Evolutionary conservation across 257 asterid species (phyloP).

Genomic region (Penstemon newberryi): DNA sequence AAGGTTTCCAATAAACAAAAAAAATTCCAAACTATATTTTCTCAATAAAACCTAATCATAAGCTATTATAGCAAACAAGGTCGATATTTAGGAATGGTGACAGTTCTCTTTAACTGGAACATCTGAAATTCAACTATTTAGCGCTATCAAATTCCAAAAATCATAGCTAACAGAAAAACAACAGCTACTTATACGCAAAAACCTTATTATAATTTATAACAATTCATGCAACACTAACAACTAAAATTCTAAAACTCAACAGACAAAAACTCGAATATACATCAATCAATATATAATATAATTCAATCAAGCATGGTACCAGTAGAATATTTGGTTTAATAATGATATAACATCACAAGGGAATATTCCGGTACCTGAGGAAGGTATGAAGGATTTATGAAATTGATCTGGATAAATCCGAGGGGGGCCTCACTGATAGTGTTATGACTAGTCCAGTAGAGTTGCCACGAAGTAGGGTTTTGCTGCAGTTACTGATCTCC

Average conservation of each 20-base stretch:
- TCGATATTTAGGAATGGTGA: neutral
- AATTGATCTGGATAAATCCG: slow-evolving; percentile 12
- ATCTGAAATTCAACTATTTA: neutral
- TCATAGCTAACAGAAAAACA: neutral
- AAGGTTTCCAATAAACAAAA: neutral
- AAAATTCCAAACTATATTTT: neutral
- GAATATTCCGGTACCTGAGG: slow-evolving; percentile 21
- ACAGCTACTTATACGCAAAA: neutral
- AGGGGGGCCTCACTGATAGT: neutral
- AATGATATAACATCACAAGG: neutral
- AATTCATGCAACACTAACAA: neutral
- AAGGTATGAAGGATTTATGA: neutral
- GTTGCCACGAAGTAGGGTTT: slow-evolving; percentile 27
- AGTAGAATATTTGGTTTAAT: neutral
- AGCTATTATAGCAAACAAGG: no score
- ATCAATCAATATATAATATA: neutral
- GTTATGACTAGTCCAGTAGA: neutral
- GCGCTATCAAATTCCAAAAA: neutral
- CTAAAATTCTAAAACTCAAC: neutral
- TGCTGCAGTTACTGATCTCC: slow-evolving; percentile 17
- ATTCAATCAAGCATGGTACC: neutral
- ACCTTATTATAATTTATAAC: neutral
- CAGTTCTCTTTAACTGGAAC: neutral
- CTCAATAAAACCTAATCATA: no score
- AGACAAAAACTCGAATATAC: neutral